A percentile compares a stretch with the other conserved stretches of the same genome.
Evolutionary conservation across 2,329 filamentous ascomycete genomes (phyloP).

Genomic region (Fusarium continuum): DNA sequence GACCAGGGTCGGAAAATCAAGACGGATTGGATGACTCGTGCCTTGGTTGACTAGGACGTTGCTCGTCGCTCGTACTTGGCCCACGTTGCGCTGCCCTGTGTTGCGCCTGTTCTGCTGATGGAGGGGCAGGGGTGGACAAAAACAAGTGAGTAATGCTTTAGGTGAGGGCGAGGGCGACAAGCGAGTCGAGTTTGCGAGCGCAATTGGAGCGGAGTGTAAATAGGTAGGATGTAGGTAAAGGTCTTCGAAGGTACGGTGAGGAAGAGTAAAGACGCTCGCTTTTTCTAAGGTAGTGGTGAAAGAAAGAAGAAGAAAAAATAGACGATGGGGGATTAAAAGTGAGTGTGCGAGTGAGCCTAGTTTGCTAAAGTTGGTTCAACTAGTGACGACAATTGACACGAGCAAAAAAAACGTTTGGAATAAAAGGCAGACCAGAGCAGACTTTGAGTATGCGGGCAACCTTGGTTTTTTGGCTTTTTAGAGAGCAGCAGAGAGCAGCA

Average conservation of each 20-base stretch:
- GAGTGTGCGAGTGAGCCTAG: constrained; percentile 9
- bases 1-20: constrained; percentile 10
- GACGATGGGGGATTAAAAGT: constrained; percentile 19
- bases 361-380: constrained; percentile 8
- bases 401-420: constrained; percentile 18
- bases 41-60: constrained; percentile 27
- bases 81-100: constrained; percentile 27
- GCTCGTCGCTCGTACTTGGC: constrained; percentile 27
- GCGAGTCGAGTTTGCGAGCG: neutral
- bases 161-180: neutral
- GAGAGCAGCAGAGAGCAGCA: neutral
- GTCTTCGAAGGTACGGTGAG: neutral
- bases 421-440: constrained; percentile 2
- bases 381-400: constrained; percentile 26
- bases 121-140: constrained; percentile 42
- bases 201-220: neutral
- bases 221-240: no score
- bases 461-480: constrained; percentile 32
- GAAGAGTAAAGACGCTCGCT: neutral
- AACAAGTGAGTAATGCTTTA: constrained; percentile 20
- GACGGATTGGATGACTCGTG: constrained; percentile 27
- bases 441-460: constrained; percentile 13
- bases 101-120: constrained; percentile 16
- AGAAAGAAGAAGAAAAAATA: neutral
- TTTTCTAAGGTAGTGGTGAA: neutral